A percentile compares a stretch with the other conserved stretches of the same genome.
These are phyloP conservation scores for Coniophora puteana DNA, from an alignment of 1,284 basidiomycete genomes.

Conservation along the genomic window DNA sequence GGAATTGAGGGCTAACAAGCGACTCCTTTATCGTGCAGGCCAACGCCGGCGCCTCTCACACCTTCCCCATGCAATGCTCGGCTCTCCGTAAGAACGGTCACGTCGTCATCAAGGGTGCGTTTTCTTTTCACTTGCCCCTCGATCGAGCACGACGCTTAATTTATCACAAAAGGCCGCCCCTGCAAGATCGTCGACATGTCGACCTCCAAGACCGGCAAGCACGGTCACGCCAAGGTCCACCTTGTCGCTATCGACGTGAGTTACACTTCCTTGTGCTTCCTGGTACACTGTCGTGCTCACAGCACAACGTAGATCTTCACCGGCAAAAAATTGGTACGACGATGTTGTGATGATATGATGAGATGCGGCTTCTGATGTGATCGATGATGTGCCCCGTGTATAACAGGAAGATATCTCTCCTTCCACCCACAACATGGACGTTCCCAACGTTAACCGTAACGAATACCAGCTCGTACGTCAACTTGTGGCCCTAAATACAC, in stretches of 20 bases:
- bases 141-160: conserved; percentile 1
- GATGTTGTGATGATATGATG: neutral
- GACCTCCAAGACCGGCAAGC: conserved; percentile 99
- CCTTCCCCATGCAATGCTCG: conserved; percentile 97
- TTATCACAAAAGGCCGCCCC: conserved; percentile 63
- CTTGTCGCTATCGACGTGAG: conserved; percentile 94
- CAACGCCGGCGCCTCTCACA: conserved; percentile 80
- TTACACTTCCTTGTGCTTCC: conserved; percentile 17
- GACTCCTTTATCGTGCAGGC: conserved; percentile 38
- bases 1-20: conserved; percentile 14
- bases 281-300: conserved; percentile 7
- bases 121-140: neutral
- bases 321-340: conserved; percentile 76
- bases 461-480: conserved; percentile 89
- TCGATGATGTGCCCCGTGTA: neutral
- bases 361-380: conserved; percentile 1
- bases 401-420: conserved; percentile 94
- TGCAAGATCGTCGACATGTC: conserved; percentile 99
- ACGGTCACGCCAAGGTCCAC: conserved; percentile 99
- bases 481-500: neutral
- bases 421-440: conserved; percentile 99
- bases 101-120: conserved; percentile 91
- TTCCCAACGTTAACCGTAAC: conserved; percentile 88
- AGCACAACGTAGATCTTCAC: conserved; percentile 81
- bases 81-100: conserved; percentile 93